phyloP scores from a whole-genome alignment of 2,329 filamentous ascomycete species.

The Aspergillus sp. region DNA sequence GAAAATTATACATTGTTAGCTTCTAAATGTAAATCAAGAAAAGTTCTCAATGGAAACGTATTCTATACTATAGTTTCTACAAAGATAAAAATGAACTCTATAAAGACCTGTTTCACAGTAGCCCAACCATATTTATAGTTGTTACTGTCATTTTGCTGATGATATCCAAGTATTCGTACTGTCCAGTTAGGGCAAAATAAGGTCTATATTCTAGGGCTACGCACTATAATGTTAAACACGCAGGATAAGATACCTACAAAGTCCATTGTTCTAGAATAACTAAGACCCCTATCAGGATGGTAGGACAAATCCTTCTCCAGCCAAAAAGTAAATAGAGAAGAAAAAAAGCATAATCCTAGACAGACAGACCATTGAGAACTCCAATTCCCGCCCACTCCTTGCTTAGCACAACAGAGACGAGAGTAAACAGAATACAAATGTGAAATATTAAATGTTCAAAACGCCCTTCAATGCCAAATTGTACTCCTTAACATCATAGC shows the following conservation, averaged over 20 bases:
- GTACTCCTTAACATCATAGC: conserved; percentile 10
- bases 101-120: too few relatives aligned
- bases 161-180: too few relatives aligned
- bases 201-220: too few relatives aligned
- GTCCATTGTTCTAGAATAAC: not conserved
- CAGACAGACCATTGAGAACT: conserved; percentile 17
- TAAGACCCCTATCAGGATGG: not conserved
- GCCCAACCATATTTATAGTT: too few relatives aligned
- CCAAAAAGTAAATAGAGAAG: not conserved
- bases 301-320: not conserved
- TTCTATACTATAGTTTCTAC: too few relatives aligned
- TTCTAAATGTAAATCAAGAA: too few relatives aligned
- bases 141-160: too few relatives aligned
- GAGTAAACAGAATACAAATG: conserved; percentile 13
- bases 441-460: conserved; percentile 15
- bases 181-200: too few relatives aligned
- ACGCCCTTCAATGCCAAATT: conserved; percentile 26
- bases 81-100: too few relatives aligned
- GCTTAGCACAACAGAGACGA: conserved; percentile 22
- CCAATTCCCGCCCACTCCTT: conserved; percentile 25
- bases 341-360: not conserved
- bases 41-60: too few relatives aligned
- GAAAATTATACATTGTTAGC: too few relatives aligned
- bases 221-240: not conserved
- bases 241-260: not conserved